Conservation (phyloP, 306 rosid genomes). For the Cucumis melo region DNA sequence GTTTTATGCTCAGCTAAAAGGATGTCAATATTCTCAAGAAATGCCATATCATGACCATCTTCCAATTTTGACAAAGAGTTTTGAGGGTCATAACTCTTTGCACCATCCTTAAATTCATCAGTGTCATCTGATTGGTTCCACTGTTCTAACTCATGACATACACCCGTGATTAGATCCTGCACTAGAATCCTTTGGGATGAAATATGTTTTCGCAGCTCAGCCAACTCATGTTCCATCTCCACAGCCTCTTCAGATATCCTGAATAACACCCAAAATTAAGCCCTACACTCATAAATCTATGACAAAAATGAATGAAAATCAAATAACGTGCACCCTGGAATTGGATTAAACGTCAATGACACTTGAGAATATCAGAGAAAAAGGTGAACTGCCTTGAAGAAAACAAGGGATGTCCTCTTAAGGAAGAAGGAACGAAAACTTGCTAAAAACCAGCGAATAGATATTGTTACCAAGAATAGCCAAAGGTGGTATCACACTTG, state of each 20-base stretch:
- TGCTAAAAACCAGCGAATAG: neutral
- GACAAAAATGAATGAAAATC: neutral
- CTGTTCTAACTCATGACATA: constrained; percentile 71
- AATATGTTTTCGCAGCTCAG: constrained; percentile 79
- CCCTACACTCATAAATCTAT: neutral
- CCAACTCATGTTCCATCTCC: constrained; percentile 82
- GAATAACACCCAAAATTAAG: constrained; percentile 13
- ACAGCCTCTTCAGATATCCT: constrained; percentile 97
- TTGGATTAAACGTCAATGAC: neutral
- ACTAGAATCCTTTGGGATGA: constrained; percentile 85
- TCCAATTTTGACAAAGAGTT: constrained; percentile 37
- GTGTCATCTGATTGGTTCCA: constrained; percentile 42
- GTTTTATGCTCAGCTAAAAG: constrained; percentile 76
- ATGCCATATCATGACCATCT: constrained; percentile 26
- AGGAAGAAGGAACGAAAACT: neutral
- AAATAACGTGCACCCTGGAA: neutral
- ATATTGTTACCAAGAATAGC: neutral
- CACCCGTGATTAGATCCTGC: constrained; percentile 91
- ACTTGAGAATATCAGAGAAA: neutral
- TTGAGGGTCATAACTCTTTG: constrained; percentile 31
- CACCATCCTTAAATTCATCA: constrained; percentile 28
- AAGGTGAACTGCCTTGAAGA: neutral
- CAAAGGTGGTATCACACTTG: neutral
- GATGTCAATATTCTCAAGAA: constrained; percentile 63
- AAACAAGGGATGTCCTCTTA: neutral